A percentile compares a stretch with the other conserved stretches of the same genome.
These are phyloP conservation scores for Gigaspora rosea DNA, from an alignment of 192 early-diverging fungal genomes.

Conservation along the genomic window DNA sequence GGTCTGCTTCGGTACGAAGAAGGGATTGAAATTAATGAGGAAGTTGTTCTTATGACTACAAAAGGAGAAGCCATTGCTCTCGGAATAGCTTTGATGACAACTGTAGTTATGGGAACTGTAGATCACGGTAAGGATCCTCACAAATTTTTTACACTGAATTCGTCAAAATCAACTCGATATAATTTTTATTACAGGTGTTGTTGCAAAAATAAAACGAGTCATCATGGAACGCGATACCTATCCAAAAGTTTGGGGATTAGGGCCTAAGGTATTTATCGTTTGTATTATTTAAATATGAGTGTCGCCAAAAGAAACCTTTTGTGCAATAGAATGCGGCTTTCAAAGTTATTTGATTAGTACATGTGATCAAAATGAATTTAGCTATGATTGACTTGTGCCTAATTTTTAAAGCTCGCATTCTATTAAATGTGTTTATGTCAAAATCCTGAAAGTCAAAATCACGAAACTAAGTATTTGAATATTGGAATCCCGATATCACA, in stretches of 20 bases:
- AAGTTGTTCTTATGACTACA: conserved; percentile 98
- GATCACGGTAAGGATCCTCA: conserved; percentile 77
- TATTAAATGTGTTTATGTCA: too few species aligned
- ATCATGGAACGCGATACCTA: conserved; percentile 99
- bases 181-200: conserved; percentile 54
- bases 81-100: conserved; percentile 97
- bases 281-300: too few species aligned
- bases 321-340: too few species aligned
- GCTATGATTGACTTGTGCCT: too few species aligned
- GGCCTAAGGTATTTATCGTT: conserved; percentile 58
- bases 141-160: neutral
- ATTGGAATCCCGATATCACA: too few species aligned
- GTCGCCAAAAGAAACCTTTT: too few species aligned
- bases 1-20: conserved; percentile 95
- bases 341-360: too few species aligned
- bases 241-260: conserved; percentile 96
- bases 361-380: too few species aligned
- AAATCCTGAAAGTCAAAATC: too few species aligned
- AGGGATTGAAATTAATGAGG: conserved; percentile 94
- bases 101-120: conserved; percentile 94
- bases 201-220: conserved; percentile 99
- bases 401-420: too few species aligned
- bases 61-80: conserved; percentile 99
- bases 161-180: too few species aligned
- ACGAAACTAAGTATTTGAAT: too few species aligned